phyloP scores from a whole-genome alignment of 1,139 yeast genomes.

The Debaryomyces udenii region DNA sequence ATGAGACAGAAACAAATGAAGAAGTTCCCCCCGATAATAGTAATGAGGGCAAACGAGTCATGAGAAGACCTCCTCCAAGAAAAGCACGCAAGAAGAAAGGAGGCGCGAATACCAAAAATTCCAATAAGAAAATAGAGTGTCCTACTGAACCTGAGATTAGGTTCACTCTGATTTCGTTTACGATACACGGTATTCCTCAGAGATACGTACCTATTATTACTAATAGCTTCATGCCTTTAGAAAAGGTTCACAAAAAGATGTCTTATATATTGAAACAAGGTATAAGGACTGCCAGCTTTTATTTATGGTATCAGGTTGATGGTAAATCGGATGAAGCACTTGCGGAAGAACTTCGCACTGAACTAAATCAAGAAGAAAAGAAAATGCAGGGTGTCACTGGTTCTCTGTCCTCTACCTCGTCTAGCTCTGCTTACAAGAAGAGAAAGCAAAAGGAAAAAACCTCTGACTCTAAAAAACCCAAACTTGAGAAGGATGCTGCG shows the following conservation, averaged over 20 bases:
- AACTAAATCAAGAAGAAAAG: conserved; percentile 44
- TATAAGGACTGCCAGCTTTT: conserved; percentile 58
- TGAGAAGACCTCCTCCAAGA: conserved; percentile 25
- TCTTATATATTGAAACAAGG: conserved; percentile 61
- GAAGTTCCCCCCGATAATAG: conserved; percentile 12
- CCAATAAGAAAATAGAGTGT: conserved; percentile 26
- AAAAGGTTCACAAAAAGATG: conserved; percentile 65
- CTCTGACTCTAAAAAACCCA: conserved; percentile 18
- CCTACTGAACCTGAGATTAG: conserved; percentile 46
- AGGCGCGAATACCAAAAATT: conserved; percentile 23
- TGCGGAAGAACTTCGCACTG: conserved; percentile 51
- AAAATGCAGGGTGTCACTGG: conserved; percentile 42
- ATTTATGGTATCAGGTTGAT: conserved; percentile 86
- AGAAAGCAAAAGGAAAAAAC: conserved; percentile 41
- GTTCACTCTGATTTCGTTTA: conserved; percentile 68
- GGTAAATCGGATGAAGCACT: conserved; percentile 68
- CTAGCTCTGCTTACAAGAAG: conserved; percentile 12
- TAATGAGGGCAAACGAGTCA: conserved; percentile 16
- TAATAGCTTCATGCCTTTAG: conserved; percentile 64
- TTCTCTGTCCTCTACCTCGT: conserved; percentile 13
- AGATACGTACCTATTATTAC: conserved; percentile 69
- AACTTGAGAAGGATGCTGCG: conserved; percentile 9
- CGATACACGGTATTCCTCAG: conserved; percentile 62
- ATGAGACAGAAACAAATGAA: conserved; percentile 17
- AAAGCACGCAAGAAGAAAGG: conserved; percentile 24